Conservation (phyloP, 148 eudicot genomes). For the Polygonum aviculare region DNA sequence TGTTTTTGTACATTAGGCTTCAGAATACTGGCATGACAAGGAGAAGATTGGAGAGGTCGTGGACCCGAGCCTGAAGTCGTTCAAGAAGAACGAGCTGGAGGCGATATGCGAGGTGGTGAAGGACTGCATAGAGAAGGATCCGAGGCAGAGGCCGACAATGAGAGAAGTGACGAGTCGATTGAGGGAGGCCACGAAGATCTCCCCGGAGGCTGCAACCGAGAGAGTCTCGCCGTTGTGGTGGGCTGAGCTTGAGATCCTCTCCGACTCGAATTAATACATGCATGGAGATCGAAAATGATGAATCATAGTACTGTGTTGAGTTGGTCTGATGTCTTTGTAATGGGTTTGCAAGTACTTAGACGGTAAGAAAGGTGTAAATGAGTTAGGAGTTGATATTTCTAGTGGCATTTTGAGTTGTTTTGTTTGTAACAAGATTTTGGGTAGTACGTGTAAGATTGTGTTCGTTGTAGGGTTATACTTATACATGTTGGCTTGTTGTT, state of each 20-base stretch:
- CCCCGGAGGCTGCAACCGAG: conserved; percentile 31
- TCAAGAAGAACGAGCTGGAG: conserved; percentile 24
- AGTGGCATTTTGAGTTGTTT: too few relatives aligned
- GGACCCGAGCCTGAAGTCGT: conserved; percentile 33
- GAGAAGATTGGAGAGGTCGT: conserved; percentile 18
- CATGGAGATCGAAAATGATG: neutral
- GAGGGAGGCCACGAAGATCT: conserved; percentile 20
- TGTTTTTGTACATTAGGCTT: conserved; percentile 13
- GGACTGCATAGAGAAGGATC: conserved; percentile 28
- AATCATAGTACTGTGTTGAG: too few relatives aligned
- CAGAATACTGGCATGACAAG: conserved; percentile 21
- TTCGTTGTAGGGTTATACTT: too few relatives aligned
- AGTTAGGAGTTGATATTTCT: neutral
- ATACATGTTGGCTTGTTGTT: too few relatives aligned
- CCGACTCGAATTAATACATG: conserved; percentile 20
- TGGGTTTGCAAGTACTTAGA: neutral
- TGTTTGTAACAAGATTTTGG: too few relatives aligned
- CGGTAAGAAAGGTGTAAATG: neutral
- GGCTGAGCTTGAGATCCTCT: conserved; percentile 79
- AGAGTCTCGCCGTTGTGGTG: conserved; percentile 69
- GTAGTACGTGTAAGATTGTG: too few relatives aligned
- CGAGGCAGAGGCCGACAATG: conserved; percentile 26
- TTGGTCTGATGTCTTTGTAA: neutral
- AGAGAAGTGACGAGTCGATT: conserved; percentile 24
- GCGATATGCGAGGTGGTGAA: conserved; percentile 22